phyloP scores from a whole-genome alignment of 2,329 filamentous ascomycete genomes.

The Pyrenophora tritici-repentis region DNA sequence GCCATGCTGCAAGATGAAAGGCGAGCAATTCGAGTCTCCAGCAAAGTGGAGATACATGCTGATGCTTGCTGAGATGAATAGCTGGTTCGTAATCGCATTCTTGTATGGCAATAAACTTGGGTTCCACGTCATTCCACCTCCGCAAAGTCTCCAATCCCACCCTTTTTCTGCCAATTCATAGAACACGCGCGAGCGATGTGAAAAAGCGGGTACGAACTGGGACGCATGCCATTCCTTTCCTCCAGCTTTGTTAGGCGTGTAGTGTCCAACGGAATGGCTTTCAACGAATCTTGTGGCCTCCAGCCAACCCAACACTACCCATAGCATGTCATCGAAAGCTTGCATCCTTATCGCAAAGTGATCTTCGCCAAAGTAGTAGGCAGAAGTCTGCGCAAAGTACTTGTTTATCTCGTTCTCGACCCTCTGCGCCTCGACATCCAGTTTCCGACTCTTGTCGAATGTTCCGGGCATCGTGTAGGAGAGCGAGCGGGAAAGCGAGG shows the following conservation, averaged over 20 bases:
- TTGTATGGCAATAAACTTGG: conserved; percentile 79
- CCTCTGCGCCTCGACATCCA: conserved; percentile 50
- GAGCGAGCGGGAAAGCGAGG: conserved; percentile 69
- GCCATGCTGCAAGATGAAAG: conserved; percentile 58
- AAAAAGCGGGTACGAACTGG: conserved; percentile 75
- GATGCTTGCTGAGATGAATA: conserved; percentile 83
- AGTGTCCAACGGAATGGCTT: conserved; percentile 69
- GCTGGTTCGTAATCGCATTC: conserved; percentile 93
- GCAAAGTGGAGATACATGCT: conserved; percentile 91
- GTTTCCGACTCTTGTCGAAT: conserved; percentile 32
- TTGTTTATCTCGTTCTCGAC: conserved; percentile 80
- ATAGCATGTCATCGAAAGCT: conserved; percentile 93
- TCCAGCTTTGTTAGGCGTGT: conserved; percentile 39
- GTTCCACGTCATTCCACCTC: conserved; percentile 91
- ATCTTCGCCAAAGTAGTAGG: conserved; percentile 88
- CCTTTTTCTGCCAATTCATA: conserved; percentile 79
- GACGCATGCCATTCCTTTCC: conserved; percentile 70
- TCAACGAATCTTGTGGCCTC: conserved; percentile 78
- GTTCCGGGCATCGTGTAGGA: conserved; percentile 49
- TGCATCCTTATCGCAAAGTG: conserved; percentile 73
- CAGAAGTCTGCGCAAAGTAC: conserved; percentile 76
- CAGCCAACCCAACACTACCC: conserved; percentile 92
- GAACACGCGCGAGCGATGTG: conserved; percentile 82
- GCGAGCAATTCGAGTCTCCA: conserved; percentile 74
- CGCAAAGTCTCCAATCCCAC: conserved; percentile 81